Conservation (phyloP, 169 alveolate species). For the Plasmodium vivax region DNA sequence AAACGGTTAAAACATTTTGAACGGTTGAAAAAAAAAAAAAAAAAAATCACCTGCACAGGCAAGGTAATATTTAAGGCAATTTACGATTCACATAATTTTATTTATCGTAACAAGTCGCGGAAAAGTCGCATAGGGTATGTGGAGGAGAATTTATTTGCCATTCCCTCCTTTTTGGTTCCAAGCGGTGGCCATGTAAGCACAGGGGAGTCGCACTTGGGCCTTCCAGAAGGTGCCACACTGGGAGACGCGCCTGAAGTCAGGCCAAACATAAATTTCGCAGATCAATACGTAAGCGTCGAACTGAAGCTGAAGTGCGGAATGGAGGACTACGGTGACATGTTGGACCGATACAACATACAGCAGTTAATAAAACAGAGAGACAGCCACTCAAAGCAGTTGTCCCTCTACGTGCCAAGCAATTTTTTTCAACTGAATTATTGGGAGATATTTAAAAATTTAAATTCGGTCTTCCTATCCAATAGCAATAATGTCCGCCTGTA, state of each 20-base stretch:
- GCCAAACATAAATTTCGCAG: neutral
- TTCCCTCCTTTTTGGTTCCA: conserved; percentile 25
- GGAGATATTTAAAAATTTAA: conserved; percentile 59
- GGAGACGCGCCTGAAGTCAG: neutral
- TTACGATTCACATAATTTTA: conserved; percentile 22
- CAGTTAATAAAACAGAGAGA: conserved; percentile 78
- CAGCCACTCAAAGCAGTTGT: conserved; percentile 32
- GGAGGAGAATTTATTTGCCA: conserved; percentile 65
- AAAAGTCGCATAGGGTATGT: conserved; percentile 45
- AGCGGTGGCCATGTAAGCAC: neutral
- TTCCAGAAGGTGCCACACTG: neutral
- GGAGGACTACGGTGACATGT: conserved; percentile 75
- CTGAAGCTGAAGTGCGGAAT: conserved; percentile 83
- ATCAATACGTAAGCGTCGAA: conserved; percentile 77
- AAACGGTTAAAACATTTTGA: neutral
- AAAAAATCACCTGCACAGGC: neutral
- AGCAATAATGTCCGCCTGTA: conserved; percentile 56
- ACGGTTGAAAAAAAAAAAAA: conserved; percentile 1
- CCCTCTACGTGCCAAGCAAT: conserved; percentile 48
- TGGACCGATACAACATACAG: conserved; percentile 79
- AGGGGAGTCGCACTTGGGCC: neutral
- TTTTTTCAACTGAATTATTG: conserved; percentile 39
- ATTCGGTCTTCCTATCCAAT: conserved; percentile 33
- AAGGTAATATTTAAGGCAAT: conserved; percentile 25
- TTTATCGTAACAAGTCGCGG: neutral